Conservation (phyloP, 768 basidiomycete genomes). For the Cantharellus anzutake region DNA sequence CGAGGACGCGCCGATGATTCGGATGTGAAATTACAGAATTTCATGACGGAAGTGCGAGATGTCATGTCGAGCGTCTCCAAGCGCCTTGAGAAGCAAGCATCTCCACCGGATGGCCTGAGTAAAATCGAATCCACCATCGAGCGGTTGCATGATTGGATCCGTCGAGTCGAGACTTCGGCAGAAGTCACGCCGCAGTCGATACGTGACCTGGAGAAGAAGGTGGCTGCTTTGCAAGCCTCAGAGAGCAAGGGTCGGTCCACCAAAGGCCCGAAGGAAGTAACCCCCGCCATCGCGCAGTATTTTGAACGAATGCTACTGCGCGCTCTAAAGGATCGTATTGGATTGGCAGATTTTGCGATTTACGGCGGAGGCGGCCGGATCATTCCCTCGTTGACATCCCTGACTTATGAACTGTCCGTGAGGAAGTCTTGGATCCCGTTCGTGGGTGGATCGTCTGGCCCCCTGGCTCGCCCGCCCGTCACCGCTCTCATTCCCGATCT, state of each 20-base stretch:
- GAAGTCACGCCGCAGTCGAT: neutral
- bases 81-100: neutral
- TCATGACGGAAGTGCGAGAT: conserved; percentile 1
- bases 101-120: neutral
- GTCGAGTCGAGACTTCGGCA: neutral
- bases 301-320: conserved; percentile 51
- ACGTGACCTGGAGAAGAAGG: neutral
- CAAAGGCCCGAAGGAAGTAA: conserved; percentile 3
- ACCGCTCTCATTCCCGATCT: conserved; percentile 75
- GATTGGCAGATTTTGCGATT: conserved; percentile 68
- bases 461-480: conserved; percentile 63
- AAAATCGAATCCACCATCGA: neutral
- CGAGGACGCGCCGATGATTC: neutral
- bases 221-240: neutral
- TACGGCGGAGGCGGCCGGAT: conserved; percentile 65
- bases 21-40: neutral
- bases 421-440: conserved; percentile 25
- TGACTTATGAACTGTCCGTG: conserved; percentile 43
- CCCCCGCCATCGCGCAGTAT: conserved; percentile 16
- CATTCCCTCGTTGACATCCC: conserved; percentile 66
- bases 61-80: neutral
- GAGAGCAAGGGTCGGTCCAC: neutral
- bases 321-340: conserved; percentile 57
- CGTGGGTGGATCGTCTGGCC: conserved; percentile 24
- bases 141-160: neutral